A percentile compares a stretch with the other conserved stretches of the same genome.
Conservation (phyloP, 1,284 basidiomycete genomes). For the Erythrobasidium hasegawianum region DNA sequence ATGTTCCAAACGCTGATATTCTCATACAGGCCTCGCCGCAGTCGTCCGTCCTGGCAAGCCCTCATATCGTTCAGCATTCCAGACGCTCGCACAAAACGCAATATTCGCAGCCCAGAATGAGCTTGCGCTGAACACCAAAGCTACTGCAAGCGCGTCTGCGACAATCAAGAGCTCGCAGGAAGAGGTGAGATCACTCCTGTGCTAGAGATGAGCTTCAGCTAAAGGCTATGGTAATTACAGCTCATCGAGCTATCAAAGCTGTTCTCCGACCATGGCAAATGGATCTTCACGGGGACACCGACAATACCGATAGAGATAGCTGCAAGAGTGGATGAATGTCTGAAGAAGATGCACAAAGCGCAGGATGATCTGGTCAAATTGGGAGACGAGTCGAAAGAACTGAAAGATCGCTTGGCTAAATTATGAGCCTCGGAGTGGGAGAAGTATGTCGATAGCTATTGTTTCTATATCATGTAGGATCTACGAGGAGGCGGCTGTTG, state of each 20-base stretch:
- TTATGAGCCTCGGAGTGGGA: background rate
- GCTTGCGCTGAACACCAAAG: constrained; percentile 69
- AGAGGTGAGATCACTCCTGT: too few relatives aligned
- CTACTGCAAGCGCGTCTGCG: constrained; percentile 64
- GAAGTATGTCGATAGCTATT: too few relatives aligned
- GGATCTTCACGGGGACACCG: constrained; percentile 39
- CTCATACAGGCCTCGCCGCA: constrained; percentile 69
- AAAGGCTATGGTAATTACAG: constrained; percentile 15
- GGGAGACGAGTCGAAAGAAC: constrained; percentile 75
- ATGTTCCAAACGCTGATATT: background rate
- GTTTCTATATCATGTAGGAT: too few relatives aligned
- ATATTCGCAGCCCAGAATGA: constrained; percentile 79
- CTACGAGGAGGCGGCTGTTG: too few relatives aligned
- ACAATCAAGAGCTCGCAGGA: constrained; percentile 68
- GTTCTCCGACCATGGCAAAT: constrained; percentile 41
- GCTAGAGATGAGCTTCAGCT: constrained; percentile 58
- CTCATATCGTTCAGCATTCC: constrained; percentile 79
- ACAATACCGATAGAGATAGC: constrained; percentile 42
- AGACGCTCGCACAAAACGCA: constrained; percentile 69
- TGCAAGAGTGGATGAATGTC: constrained; percentile 38
- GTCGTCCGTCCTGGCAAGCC: constrained; percentile 84
- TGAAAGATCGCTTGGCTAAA: constrained; percentile 60
- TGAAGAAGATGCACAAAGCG: constrained; percentile 40
- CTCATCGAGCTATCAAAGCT: constrained; percentile 40
- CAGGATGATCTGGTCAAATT: constrained; percentile 40